Conservation (phyloP, 345 rosid genomes). For the Citrus maxima region DNA sequence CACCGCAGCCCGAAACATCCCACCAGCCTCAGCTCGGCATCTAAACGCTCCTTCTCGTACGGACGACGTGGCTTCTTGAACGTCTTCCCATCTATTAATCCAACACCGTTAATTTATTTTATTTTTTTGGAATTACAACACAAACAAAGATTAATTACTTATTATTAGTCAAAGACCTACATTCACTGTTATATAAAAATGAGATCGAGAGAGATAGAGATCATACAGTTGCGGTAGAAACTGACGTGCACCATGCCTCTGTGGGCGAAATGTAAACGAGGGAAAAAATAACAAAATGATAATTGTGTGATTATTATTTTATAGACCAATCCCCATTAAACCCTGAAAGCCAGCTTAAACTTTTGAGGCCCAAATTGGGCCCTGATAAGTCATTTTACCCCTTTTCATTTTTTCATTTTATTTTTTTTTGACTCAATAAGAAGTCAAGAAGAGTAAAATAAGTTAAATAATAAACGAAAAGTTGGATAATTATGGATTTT, state of each 20-base stretch:
- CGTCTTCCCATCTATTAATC: conserved; percentile 46
- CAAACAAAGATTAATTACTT: no score
- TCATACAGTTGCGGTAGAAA: conserved; percentile 46
- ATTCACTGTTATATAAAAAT: no score
- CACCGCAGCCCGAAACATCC: conserved; percentile 52
- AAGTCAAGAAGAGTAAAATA: no score
- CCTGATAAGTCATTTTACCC: no score
- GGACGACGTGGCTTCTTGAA: conserved; percentile 60
- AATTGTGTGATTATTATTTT: not conserved
- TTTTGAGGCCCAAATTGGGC: not conserved
- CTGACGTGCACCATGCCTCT: conserved; percentile 41
- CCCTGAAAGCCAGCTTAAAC: not conserved
- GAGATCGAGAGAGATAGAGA: not conserved
- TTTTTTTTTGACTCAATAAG: no score
- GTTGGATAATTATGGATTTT: no score
- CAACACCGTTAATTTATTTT: no score
- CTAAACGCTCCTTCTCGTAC: conserved; percentile 53
- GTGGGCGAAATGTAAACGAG: not conserved
- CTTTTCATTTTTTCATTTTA: no score
- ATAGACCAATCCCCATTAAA: conserved; percentile 8
- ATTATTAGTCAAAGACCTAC: no score
- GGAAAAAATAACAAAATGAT: not conserved
- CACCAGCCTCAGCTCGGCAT: conserved; percentile 51
- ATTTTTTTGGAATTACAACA: no score
- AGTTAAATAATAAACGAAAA: no score